Base-by-base conservation (phyloP, 2,329 filamentous ascomycete species). In the Lomentospora prolificans region DNA sequence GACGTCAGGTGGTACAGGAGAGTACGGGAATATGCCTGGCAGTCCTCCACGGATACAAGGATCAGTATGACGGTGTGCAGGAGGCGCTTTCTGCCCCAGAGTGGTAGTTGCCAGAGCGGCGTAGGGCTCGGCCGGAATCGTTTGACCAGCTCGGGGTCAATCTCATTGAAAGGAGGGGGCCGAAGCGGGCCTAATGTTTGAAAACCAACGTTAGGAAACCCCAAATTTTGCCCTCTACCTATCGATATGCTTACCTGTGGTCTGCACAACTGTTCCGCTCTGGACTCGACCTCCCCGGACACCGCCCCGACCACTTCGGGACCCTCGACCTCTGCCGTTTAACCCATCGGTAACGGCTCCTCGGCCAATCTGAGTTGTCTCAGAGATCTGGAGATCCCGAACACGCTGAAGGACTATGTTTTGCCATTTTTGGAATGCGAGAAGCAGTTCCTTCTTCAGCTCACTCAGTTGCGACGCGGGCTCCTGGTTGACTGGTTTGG, bases 341-440 rank as follows among this genome's bases (percentile, higher is more conserved):
- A 25, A 50, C 14, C 39, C 25, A n/a, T 52, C 31, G 31, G 3
- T 3, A 7, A 31, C 55, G 22, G 24, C 27, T 17, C 25, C 12
- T 10, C 41, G 50, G n/a, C 27, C 36, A 14, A 14, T 30, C 22
- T 25, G n/a, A 9, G 14, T 9, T 25, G 62, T 61, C 57, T 79
- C 75, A 54, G 72, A 75, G 59, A 80, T 74, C 44, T 78, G 76
- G 17, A 90, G 77, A 33, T 94, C 86, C 17, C 83, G 81, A 24
- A 95, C 73, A 12, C 90, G 81, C 57, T 81, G 77, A 41, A 89
- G 72, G 8, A 96, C 80, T 10, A 76, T 75, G 4, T 82, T 77
- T 63, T 89, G 81, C 92, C 92, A 97, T 60, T 89, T 86, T 57
- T 87, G 83, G 65, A 92, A 95, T 65, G 86, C 84, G 5, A 77